These are phyloP conservation scores for Tulasnella sp. DNA, from an alignment of 768 basidiomycete species.

Conservation along the genomic window DNA sequence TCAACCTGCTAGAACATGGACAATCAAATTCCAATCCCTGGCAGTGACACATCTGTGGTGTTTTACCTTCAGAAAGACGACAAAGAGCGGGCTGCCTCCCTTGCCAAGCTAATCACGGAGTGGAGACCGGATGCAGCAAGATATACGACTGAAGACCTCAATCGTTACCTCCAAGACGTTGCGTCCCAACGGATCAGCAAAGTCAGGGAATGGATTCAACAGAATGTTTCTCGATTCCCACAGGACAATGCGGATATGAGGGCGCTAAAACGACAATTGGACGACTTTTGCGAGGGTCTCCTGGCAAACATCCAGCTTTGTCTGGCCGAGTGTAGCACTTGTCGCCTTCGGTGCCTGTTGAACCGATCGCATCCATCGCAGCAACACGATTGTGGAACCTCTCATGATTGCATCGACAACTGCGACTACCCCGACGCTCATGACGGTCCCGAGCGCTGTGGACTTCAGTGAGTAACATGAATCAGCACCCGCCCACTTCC, in stretches of 20 bases:
- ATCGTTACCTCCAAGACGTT: constrained; percentile 42
- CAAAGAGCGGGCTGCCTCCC: constrained; percentile 27
- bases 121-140: constrained; percentile 37
- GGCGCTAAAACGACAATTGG: constrained; percentile 46
- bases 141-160: constrained; percentile 47
- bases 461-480: background rate
- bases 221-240: constrained; percentile 51
- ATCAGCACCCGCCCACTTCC: background rate
- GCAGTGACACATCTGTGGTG: constrained; percentile 40
- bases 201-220: constrained; percentile 51
- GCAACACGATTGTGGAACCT: constrained; percentile 51
- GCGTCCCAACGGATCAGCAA: constrained; percentile 48
- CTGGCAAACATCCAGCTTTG: constrained; percentile 50
- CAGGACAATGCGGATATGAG: constrained; percentile 46
- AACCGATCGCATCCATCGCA: constrained; percentile 45
- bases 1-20: constrained; percentile 51
- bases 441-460: constrained; percentile 4
- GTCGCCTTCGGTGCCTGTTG: constrained; percentile 51
- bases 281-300: constrained; percentile 46
- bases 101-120: background rate
- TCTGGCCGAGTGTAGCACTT: constrained; percentile 46
- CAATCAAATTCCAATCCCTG: constrained; percentile 44
- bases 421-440: constrained; percentile 48
- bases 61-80: constrained; percentile 38
- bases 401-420: constrained; percentile 46